Evolutionary conservation across 2,329 filamentous ascomycete genomes (phyloP), one percentile per base, ranked within the genome.

Genomic region (Phoma sp.): DNA sequence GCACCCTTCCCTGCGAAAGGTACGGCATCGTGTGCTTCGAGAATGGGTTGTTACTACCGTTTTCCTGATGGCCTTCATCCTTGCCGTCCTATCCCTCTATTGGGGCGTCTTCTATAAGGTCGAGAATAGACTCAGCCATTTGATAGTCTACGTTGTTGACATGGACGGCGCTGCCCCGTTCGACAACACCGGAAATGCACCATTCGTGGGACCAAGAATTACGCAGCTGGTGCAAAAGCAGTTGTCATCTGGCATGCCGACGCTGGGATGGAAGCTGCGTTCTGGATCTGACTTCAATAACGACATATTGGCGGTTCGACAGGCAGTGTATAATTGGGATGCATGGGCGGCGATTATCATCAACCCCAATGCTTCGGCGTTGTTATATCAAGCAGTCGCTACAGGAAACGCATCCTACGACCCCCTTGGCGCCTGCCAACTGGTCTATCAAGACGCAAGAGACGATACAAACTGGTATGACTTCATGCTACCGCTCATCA

Each of bases 291-390:
- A 81, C 4, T 88, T 86, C 73, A 69, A 80, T 59, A 78, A 84
- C 61, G 83, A 87, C 49, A 82, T 84, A 0, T 73, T 81, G 28
- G 75, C 77, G 14, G 85, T 88, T 2, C 80, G 84, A 4, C 80
- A 84, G 61, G 81, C 78, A 3, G 77, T 89, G 1, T 88, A 86
- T 66, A 76, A 87, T 48, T 82, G 80, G 59, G 74, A 85, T 25
- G 79, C 80, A 9, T 88, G 83, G 78, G 85, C 83, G 0, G 86
- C 86, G 0, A 79, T 89, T 39, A 79, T 88, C 49, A 77, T 89
- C 59, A 85, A 87, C 56, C 68, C 84, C 1, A 87, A 88, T 60
- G 85, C 87, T 0, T 87, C 85, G 0, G 73, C 79, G 0, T 74
- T 87, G 17, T 76, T 89, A 0, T 81, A 81, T 46, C 72, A 78